Percentiles rank a stretch among this genome's conserved stretches.
phyloP scores from a whole-genome alignment of 805 yeast genomes.

The Starmerella etchellsii region DNA sequence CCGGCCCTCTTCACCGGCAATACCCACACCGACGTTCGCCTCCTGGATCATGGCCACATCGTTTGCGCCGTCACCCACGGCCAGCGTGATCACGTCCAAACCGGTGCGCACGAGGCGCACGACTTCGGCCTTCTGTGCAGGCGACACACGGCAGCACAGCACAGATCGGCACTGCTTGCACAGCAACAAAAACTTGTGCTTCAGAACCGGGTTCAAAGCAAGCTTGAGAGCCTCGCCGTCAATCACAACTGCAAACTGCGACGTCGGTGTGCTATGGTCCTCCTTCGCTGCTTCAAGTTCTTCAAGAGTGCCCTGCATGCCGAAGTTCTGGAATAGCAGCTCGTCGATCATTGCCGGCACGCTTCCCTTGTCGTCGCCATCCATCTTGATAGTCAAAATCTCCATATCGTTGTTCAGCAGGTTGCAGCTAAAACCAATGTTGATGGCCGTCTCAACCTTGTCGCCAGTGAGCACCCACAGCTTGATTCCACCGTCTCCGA shows the following conservation, averaged over 20 bases:
- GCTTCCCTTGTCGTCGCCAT: conserved; percentile 24
- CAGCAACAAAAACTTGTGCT: conserved; percentile 48
- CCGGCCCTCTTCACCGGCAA: conserved; percentile 79
- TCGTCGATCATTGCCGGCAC: conserved; percentile 31
- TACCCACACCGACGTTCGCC: conserved; percentile 75
- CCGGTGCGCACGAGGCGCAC: conserved; percentile 55
- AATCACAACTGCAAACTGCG: conserved; percentile 48
- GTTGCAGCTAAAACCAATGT: conserved; percentile 74
- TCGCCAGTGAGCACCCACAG: conserved; percentile 81
- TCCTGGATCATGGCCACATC: conserved; percentile 85
- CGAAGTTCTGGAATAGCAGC: conserved; percentile 41
- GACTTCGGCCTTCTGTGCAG: conserved; percentile 70
- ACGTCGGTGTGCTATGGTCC: conserved; percentile 54
- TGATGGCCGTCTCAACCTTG: conserved; percentile 77
- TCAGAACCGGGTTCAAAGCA: conserved; percentile 35
- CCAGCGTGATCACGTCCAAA: conserved; percentile 62
- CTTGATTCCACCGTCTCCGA: conserved; percentile 65
- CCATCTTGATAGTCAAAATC: conserved; percentile 40
- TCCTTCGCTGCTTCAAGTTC: conserved; percentile 40
- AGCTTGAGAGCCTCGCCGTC: conserved; percentile 58
- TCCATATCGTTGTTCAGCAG: conserved; percentile 60
- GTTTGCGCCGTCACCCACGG: conserved; percentile 79
- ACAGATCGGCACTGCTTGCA: conserved; percentile 71
- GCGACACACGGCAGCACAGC: conserved; percentile 73
- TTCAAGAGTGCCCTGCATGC: conserved; percentile 33